Percentiles rank a stretch among this genome's conserved stretches.
Conservation (phyloP, 2,329 filamentous ascomycete genomes). For the Aureobasidium mangrovei region DNA sequence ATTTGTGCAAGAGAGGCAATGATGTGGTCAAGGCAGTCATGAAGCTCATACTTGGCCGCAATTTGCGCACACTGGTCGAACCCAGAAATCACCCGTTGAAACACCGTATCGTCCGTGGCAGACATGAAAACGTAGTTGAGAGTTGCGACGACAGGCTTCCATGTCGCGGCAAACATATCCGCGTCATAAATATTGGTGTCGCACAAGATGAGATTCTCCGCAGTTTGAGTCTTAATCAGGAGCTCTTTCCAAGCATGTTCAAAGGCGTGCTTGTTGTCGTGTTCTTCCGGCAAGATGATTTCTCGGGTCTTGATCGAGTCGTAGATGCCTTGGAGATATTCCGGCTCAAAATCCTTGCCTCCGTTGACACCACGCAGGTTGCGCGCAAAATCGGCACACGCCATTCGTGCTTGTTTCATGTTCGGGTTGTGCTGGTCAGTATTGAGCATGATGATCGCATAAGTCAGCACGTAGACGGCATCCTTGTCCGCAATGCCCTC, state of each 20-base stretch:
- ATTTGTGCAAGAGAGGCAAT: constrained; percentile 85
- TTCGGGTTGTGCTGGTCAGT: constrained; percentile 97
- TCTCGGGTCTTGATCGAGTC: constrained; percentile 87
- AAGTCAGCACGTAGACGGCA: constrained; percentile 80
- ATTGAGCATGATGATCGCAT: constrained; percentile 96
- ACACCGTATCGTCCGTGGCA: constrained; percentile 91
- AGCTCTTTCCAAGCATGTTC: constrained; percentile 97
- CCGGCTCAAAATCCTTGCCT: constrained; percentile 70
- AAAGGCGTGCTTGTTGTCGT: constrained; percentile 92
- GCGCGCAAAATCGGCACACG: constrained; percentile 67
- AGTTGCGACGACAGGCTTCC: constrained; percentile 90
- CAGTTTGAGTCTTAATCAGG: constrained; percentile 69
- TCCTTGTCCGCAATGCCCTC: constrained; percentile 77
- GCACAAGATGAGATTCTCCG: constrained; percentile 66
- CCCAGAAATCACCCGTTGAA: constrained; percentile 82
- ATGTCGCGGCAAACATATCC: constrained; percentile 94
- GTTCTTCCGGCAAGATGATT: constrained; percentile 94
- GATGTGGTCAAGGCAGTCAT: constrained; percentile 85
- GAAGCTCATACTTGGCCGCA: constrained; percentile 72
- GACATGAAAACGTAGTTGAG: constrained; percentile 99
- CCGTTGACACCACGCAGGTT: constrained; percentile 89
- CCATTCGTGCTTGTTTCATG: constrained; percentile 77
- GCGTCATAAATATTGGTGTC: constrained; percentile 93
- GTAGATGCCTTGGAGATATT: constrained; percentile 80
- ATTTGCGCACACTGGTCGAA: constrained; percentile 96